phyloP scores from a whole-genome alignment of 2,329 filamentous ascomycete species.

The Chalara sp. region DNA sequence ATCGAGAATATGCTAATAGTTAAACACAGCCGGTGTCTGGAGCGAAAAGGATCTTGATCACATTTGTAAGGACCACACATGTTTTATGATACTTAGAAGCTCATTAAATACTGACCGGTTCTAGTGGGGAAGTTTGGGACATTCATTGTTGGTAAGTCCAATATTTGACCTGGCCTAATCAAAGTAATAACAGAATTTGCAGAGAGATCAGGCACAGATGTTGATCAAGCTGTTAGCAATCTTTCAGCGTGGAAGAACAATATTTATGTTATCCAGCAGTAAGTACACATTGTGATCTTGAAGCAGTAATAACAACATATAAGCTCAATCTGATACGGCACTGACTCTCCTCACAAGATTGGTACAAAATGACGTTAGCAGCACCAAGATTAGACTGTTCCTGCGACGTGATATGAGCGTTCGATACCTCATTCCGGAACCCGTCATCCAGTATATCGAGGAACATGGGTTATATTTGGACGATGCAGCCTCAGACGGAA shows the following conservation, averaged over 20 bases:
- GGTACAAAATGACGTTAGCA: slow-evolving; percentile 80
- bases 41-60: slow-evolving; percentile 77
- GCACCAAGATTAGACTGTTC: slow-evolving; percentile 75
- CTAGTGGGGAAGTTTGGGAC: slow-evolving; percentile 41
- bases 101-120: no score
- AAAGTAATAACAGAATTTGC: no score
- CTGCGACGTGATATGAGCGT: slow-evolving; percentile 76
- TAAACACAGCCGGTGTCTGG: slow-evolving; percentile 53
- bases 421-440: slow-evolving; percentile 51
- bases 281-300: no score
- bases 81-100: no score
- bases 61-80: slow-evolving; percentile 66
- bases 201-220: slow-evolving; percentile 80
- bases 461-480: background rate
- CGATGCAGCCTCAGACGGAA: background rate
- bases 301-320: no score
- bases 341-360: slow-evolving; percentile 32
- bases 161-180: no score
- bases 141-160: slow-evolving; percentile 53
- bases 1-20: no score
- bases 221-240: slow-evolving; percentile 78
- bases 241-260: slow-evolving; percentile 76
- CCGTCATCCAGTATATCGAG: background rate
- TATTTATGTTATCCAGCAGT: slow-evolving; percentile 63
- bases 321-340: no score